Base-by-base conservation (phyloP, 208 protist species). In the Wallacemonas sp. region DNA sequence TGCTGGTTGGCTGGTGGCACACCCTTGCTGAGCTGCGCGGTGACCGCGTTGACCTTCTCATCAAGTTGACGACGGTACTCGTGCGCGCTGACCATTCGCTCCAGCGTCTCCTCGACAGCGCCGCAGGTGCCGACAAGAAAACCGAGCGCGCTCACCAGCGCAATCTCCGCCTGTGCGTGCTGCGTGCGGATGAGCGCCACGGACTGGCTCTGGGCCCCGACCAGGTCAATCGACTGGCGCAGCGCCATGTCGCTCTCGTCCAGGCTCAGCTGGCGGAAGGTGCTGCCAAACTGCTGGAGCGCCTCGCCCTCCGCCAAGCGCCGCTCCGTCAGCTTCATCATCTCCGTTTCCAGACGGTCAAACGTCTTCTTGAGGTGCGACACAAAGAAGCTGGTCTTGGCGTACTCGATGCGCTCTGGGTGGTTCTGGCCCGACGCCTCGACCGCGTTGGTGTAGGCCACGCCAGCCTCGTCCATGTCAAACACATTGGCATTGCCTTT, bases 61-160 rank as follows among this genome's bases (percentile, higher is more conserved):
- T 52, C 68, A n/a, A 89, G 39, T 18, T 59, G 65, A 20, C 78
- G 74, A 23, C 80, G 55, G 33, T 81, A 67, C 38, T 86, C 54
- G 26, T 57, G 45, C 1, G 67, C 74, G 26, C 55, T 66, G 39
- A 81, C 75, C 36, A 95, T 61, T 16, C 80, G 63, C 45, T 74
- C 54, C 22, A 93, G 62, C 62, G 84, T 91, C 41, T 93, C 85
- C 22, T 68, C 71, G 29, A 94, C 84, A 1, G 90, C 74, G 11
- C 65, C 73, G 46, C 88, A 94, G 81, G 93, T 94, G 38, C 90
- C 90, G 12, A 78, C 67, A 73, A 95, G 92, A 62, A 92, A 97
- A 62, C 79, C 84, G 3, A 96, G 72, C 18, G 84, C 91, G 65
- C 92, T 88, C 31, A 92, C 87, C 2, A 97, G 79, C 25, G 77